These are phyloP conservation scores for Carallia brachiata DNA, from an alignment of 345 rosid genomes.

Conservation along the genomic window DNA sequence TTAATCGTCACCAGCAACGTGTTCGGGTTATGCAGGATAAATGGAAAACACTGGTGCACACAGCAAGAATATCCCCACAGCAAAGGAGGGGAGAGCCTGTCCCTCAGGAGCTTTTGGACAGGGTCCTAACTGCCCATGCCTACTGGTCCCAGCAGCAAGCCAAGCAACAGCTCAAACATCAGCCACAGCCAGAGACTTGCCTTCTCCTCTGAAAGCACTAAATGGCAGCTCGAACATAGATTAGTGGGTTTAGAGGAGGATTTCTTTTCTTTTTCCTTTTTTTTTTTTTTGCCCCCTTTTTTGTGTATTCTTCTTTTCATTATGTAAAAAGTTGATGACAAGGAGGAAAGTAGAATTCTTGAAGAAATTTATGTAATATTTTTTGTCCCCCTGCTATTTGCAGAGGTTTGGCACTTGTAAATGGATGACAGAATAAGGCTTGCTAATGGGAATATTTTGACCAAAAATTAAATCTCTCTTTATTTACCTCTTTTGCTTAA, in stretches of 20 bases:
- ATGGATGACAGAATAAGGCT: constrained; percentile 33
- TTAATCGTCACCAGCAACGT: not conserved
- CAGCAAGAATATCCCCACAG: constrained; percentile 95
- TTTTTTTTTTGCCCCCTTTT: not conserved
- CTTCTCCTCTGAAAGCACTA: constrained; percentile 41
- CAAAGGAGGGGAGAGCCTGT: constrained; percentile 99
- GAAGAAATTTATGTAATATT: constrained; percentile 29
- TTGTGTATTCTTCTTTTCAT: constrained; percentile 24
- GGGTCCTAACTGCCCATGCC: constrained; percentile 88
- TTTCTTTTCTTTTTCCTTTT: not conserved
- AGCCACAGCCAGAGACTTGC: constrained; percentile 48
- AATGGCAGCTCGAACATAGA: not conserved
- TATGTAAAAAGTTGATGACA: constrained; percentile 31
- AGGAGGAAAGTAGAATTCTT: constrained; percentile 13
- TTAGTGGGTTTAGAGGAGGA: constrained; percentile 18
- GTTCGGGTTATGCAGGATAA: constrained; percentile 59
- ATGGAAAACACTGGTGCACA: constrained; percentile 97
- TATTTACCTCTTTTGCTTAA: not conserved
- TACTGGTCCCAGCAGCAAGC: constrained; percentile 91
- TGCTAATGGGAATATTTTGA: constrained; percentile 20
- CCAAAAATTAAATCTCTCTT: not conserved
- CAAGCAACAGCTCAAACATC: constrained; percentile 58
- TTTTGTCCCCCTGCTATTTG: constrained; percentile 14
- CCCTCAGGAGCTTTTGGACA: constrained; percentile 88
- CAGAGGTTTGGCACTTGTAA: constrained; percentile 40